Evolutionary conservation across 73 alveolate species (phyloP).

Genomic region (Paramecium sonneborni): DNA sequence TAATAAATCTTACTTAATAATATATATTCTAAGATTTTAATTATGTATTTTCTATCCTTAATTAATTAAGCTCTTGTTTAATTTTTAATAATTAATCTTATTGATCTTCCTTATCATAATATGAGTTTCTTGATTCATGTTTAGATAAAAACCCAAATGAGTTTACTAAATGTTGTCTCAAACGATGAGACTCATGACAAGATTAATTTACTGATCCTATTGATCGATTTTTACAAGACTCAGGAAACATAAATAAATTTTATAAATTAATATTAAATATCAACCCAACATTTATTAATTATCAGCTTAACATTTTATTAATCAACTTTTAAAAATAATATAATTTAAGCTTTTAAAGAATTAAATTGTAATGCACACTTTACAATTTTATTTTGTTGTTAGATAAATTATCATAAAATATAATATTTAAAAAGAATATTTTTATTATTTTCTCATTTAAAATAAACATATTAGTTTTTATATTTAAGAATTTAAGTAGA

Average conservation of each 20-base stretch:
- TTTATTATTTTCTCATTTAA: too few relatives aligned
- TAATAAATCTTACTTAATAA: neutral
- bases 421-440: too few relatives aligned
- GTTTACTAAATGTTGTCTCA: neutral
- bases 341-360: too few relatives aligned
- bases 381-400: too few relatives aligned
- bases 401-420: too few relatives aligned
- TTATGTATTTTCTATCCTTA: neutral
- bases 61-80: neutral
- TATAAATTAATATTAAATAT: neutral
- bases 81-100: conserved; percentile 7
- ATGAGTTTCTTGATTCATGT: conserved; percentile 14
- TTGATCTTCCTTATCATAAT: conserved; percentile 2
- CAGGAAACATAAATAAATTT: conserved; percentile 20
- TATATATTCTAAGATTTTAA: neutral
- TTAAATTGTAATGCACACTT: too few relatives aligned
- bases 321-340: too few relatives aligned
- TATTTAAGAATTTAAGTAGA: too few relatives aligned
- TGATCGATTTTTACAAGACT: neutral
- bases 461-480: too few relatives aligned
- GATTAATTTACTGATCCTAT: conserved; percentile 13
- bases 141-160: neutral
- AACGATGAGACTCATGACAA: neutral
- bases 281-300: neutral
- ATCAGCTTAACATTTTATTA: too few relatives aligned